A percentile compares a stretch with the other conserved stretches of the same genome.
These are phyloP conservation scores for Apophysomyces variabilis DNA, from an alignment of 371 early-diverging fungal species.

Conservation along the genomic window DNA sequence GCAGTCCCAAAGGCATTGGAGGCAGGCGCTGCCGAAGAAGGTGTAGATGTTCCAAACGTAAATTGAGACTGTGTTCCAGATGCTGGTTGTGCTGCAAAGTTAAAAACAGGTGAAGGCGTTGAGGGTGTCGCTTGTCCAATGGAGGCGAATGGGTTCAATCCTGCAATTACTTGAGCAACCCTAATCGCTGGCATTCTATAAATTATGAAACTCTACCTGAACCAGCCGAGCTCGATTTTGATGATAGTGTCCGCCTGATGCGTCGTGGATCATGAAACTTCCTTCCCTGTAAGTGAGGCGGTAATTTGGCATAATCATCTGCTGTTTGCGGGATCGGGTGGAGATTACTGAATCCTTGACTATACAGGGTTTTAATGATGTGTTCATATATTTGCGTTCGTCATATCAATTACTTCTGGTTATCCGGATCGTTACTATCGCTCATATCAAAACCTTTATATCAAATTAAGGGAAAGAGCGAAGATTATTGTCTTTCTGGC, in stretches of 20 bases:
- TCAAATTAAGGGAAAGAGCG: background rate
- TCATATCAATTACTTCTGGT: background rate
- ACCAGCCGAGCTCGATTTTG: background rate
- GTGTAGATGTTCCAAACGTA: background rate
- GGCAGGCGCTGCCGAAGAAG: slow-evolving; percentile 2
- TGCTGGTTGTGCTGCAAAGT: background rate
- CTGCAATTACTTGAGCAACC: background rate
- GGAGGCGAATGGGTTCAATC: background rate
- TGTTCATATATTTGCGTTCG: too few species aligned
- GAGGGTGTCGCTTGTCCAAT: background rate
- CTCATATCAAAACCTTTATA: background rate
- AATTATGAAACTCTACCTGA: background rate
- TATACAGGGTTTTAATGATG: background rate
- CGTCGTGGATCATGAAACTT: slow-evolving; percentile 7
- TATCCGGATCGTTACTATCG: background rate
- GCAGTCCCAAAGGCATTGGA: slow-evolving; percentile 5
- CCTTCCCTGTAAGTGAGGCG: background rate
- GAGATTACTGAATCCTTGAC: background rate
- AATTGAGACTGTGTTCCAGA: slow-evolving; percentile 3
- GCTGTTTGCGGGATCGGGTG: slow-evolving; percentile 6
- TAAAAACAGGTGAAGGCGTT: background rate
- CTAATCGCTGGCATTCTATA: background rate
- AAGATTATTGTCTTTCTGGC: background rate
- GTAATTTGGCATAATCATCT: slow-evolving; percentile 2
- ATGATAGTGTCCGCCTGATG: background rate